Evolutionary conservation across 139 green algal species (phyloP).

Genomic region (Tetraselmis striata): DNA sequence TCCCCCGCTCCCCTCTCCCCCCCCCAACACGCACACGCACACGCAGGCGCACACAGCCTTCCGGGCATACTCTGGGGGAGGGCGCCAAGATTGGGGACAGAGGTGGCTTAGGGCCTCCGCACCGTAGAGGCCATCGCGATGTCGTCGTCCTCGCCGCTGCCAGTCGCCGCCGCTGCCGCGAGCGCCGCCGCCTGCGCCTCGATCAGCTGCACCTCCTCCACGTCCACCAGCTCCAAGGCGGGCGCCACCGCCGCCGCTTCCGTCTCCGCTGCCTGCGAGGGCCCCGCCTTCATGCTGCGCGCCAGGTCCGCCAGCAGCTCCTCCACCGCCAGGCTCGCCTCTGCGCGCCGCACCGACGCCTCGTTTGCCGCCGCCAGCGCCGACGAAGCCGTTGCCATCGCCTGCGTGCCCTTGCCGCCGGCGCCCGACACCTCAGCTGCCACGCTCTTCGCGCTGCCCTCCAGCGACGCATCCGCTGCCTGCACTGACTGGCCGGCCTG

Average conservation of each 20-base stretch:
- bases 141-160: not conserved
- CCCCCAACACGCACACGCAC: no score
- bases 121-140: not conserved
- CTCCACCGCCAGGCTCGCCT: not conserved
- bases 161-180: not conserved
- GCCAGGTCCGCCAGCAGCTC: not conserved
- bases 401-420: not conserved
- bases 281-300: not conserved
- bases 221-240: not conserved
- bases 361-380: not conserved
- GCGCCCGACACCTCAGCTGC: not conserved
- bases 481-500: no score
- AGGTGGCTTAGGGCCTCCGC: not conserved
- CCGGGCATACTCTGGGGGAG: no score
- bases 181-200: not conserved
- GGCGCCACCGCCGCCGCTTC: not conserved
- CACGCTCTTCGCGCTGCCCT: not conserved
- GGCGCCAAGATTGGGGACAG: not conserved
- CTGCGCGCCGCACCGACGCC: no score
- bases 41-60: no score
- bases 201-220: not conserved
- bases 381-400: not conserved
- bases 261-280: not conserved
- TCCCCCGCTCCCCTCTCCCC: no score
- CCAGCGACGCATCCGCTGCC: not conserved